Percentiles rank a stretch among this genome's conserved stretches.
Evolutionary conservation across 805 yeast species (phyloP).

Genomic region (Lachancea sp.): DNA sequence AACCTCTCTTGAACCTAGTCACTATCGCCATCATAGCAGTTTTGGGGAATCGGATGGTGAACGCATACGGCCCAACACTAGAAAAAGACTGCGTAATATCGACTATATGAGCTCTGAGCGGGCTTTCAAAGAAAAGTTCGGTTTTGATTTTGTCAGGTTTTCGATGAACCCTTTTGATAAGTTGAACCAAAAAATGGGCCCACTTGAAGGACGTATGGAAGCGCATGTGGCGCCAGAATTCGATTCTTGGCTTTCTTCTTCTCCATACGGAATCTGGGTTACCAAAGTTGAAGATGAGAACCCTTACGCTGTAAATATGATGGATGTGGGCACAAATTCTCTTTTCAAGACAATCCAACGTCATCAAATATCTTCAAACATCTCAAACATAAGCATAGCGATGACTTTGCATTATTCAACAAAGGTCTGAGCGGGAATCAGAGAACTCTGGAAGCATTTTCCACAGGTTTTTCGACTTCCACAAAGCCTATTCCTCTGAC

Average conservation of each 20-base stretch:
- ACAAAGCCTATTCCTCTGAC: conserved; percentile 8
- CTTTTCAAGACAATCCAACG: conserved; percentile 10
- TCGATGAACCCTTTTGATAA: conserved; percentile 1
- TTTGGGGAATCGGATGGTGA: neutral
- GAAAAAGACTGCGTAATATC: neutral
- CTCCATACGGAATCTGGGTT: conserved; percentile 14
- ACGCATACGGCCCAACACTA: neutral
- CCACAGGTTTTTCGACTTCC: conserved; percentile 3
- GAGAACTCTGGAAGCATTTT: neutral
- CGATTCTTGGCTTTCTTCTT: conserved; percentile 10
- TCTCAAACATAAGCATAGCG: conserved; percentile 8
- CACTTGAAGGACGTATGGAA: conserved; percentile 1
- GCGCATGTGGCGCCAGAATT: conserved; percentile 4
- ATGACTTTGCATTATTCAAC: conserved; percentile 10
- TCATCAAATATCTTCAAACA: conserved; percentile 10
- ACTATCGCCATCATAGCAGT: neutral
- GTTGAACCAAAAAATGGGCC: conserved; percentile 3
- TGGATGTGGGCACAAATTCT: conserved; percentile 8
- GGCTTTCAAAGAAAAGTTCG: neutral
- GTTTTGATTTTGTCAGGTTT: neutral
- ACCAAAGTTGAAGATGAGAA: conserved; percentile 9
- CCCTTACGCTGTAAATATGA: conserved; percentile 12
- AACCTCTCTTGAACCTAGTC: neutral
- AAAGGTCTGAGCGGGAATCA: neutral
- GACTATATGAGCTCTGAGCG: neutral